A percentile compares a stretch with the other conserved stretches of the same genome.
Evolutionary conservation across 2,329 filamentous ascomycete species (phyloP).

Genomic region (Lachnellula suecica): DNA sequence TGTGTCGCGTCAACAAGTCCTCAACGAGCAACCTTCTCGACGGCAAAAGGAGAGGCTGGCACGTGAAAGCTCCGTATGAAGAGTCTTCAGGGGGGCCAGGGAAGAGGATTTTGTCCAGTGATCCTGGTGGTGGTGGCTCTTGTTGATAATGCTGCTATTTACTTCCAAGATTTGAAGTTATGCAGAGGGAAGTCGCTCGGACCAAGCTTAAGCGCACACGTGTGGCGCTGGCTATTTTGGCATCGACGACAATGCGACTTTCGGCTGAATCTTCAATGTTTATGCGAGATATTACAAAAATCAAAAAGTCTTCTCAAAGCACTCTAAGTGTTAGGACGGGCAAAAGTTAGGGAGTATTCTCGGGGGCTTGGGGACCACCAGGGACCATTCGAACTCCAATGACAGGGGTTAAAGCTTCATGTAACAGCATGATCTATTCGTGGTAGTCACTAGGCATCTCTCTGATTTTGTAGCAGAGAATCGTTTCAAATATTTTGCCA

Average conservation of each 20-base stretch:
- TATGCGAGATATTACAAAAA: background rate
- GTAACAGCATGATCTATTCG: too few species aligned
- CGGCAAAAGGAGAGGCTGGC: background rate
- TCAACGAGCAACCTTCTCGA: background rate
- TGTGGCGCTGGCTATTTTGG: background rate
- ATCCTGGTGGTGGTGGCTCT: background rate
- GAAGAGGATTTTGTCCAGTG: background rate
- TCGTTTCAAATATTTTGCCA: too few species aligned
- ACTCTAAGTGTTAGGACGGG: too few species aligned
- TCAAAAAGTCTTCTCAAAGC: too few species aligned
- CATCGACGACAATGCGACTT: background rate
- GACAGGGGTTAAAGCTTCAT: too few species aligned
- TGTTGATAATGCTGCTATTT: background rate
- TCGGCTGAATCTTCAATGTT: background rate
- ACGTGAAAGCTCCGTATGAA: background rate
- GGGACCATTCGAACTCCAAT: too few species aligned
- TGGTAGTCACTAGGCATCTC: too few species aligned
- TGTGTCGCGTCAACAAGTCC: background rate
- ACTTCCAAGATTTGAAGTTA: slow-evolving; percentile 3
- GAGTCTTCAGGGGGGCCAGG: background rate
- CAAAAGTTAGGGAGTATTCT: too few species aligned
- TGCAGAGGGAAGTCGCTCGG: background rate
- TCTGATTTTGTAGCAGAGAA: too few species aligned
- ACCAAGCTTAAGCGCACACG: background rate
- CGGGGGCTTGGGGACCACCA: too few species aligned